Conservation (phyloP, 352 stramenopile species). For the Pythium phragmitis region DNA sequence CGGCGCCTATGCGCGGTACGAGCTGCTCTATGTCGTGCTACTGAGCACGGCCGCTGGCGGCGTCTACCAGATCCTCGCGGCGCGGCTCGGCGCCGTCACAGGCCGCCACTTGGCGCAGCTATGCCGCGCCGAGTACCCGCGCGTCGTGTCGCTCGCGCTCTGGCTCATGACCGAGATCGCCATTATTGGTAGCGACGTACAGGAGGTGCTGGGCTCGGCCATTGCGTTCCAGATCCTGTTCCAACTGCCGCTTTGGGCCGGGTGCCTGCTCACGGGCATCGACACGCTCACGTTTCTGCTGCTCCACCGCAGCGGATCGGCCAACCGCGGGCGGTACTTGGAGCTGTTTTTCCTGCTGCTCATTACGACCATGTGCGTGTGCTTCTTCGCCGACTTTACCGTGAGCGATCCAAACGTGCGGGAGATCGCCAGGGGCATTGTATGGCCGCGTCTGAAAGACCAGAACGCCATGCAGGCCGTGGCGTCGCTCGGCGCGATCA, state of each 20-base stretch:
- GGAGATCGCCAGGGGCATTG: conserved; percentile 81
- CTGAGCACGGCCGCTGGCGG: conserved; percentile 88
- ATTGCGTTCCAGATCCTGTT: conserved; percentile 92
- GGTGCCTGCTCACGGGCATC: conserved; percentile 85
- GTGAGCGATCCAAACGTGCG: conserved; percentile 62
- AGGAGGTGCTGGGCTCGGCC: conserved; percentile 91
- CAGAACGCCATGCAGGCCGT: conserved; percentile 79
- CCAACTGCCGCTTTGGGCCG: conserved; percentile 85
- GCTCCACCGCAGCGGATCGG: conserved; percentile 86
- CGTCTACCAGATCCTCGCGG: conserved; percentile 93
- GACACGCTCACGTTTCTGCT: conserved; percentile 95
- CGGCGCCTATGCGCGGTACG: conserved; percentile 87
- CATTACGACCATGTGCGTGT: conserved; percentile 93
- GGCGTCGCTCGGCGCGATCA: conserved; percentile 92
- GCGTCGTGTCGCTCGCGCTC: conserved; percentile 69
- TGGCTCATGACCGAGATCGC: conserved; percentile 94
- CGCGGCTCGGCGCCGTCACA: conserved; percentile 91
- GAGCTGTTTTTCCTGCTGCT: conserved; percentile 91
- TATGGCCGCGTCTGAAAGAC: conserved; percentile 57
- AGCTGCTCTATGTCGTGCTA: conserved; percentile 90
- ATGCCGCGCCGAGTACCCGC: conserved; percentile 77
- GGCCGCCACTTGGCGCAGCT: conserved; percentile 90
- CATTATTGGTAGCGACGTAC: conserved; percentile 90
- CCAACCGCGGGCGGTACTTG: conserved; percentile 41
- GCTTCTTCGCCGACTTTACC: conserved; percentile 91